Evolutionary conservation across 345 rosid genomes (phyloP).

Genomic region (Brassica rapa): DNA sequence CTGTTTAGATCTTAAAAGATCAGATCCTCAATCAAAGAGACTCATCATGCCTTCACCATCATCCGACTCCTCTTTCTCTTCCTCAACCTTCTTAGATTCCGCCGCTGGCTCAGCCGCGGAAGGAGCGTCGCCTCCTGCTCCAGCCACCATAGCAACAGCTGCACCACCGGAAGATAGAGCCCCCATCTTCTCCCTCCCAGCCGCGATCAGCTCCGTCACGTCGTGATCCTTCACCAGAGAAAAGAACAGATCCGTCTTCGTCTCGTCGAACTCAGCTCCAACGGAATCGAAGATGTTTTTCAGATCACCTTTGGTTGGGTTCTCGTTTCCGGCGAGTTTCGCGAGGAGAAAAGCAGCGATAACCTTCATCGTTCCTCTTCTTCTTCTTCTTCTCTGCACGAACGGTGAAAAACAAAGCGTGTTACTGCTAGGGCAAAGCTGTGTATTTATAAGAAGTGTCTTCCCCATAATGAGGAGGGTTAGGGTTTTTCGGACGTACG

Average conservation of each 20-base stretch:
- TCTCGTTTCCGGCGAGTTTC: conserved; percentile 33
- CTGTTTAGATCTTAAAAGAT: background rate
- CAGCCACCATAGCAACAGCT: conserved; percentile 23
- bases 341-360: conserved; percentile 24
- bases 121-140: background rate
- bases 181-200: conserved; percentile 33
- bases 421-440: conserved; percentile 15
- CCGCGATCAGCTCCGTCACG: conserved; percentile 29
- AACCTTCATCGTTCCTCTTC: conserved; percentile 29
- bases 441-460: conserved; percentile 13
- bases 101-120: conserved; percentile 20
- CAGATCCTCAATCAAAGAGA: conserved; percentile 29
- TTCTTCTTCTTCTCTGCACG: background rate
- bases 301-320: conserved; percentile 4
- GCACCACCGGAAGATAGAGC: conserved; percentile 16
- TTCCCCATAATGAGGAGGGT: conserved; percentile 25
- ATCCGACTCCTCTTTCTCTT: conserved; percentile 29
- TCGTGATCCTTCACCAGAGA: conserved; percentile 26
- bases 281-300: conserved; percentile 33
- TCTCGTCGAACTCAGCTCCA: conserved; percentile 27
- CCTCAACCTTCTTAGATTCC: conserved; percentile 29
- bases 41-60: conserved; percentile 37
- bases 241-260: conserved; percentile 23
- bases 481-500: conserved; percentile 34
- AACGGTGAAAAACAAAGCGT: background rate